Percentiles rank a stretch among this genome's conserved stretches.
Conservation (phyloP, 2,329 filamentous ascomycete genomes). For the Ophiostoma pallidulum region DNA sequence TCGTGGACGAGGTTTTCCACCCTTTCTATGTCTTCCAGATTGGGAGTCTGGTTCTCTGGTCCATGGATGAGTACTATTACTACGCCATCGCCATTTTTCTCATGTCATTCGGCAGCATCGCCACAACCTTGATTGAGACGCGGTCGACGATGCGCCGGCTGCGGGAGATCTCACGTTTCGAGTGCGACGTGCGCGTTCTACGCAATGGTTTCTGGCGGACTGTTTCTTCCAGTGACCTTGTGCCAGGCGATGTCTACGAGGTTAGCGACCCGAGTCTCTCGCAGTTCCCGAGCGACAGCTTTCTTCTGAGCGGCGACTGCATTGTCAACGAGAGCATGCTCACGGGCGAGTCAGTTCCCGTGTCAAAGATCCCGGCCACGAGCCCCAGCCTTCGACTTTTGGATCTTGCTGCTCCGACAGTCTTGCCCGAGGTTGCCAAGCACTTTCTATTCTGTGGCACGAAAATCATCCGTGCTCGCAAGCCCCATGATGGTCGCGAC, state of each 20-base stretch:
- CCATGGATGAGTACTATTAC: constrained; percentile 93
- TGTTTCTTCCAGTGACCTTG: constrained; percentile 75
- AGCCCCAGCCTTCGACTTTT: constrained; percentile 69
- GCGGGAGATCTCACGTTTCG: constrained; percentile 84
- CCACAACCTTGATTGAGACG: constrained; percentile 82
- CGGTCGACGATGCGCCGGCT: constrained; percentile 84
- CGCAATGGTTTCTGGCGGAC: constrained; percentile 94
- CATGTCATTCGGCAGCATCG: constrained; percentile 89
- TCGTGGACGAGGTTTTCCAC: constrained; percentile 91
- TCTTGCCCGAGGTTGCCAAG: constrained; percentile 72
- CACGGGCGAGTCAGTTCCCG: constrained; percentile 92
- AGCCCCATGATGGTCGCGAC: constrained; percentile 68
- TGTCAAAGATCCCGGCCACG: constrained; percentile 80
- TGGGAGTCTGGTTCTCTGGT: constrained; percentile 89
- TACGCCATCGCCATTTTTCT: constrained; percentile 91
- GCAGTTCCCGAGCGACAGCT: constrained; percentile 85
- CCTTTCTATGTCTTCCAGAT: constrained; percentile 98
- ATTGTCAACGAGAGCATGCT: constrained; percentile 99
- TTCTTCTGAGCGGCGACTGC: constrained; percentile 86
- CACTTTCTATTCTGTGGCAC: constrained; percentile 94
- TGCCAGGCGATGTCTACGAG: constrained; percentile 94
- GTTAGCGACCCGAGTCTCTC: constrained; percentile 83
- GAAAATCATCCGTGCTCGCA: constrained; percentile 82
- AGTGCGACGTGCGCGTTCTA: constrained; percentile 89
- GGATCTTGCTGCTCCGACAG: constrained; percentile 69